A percentile compares a stretch with the other conserved stretches of the same genome.
Evolutionary conservation across 495 filamentous ascomycete species (phyloP).

Genomic region (Penicillium verhagenii): DNA sequence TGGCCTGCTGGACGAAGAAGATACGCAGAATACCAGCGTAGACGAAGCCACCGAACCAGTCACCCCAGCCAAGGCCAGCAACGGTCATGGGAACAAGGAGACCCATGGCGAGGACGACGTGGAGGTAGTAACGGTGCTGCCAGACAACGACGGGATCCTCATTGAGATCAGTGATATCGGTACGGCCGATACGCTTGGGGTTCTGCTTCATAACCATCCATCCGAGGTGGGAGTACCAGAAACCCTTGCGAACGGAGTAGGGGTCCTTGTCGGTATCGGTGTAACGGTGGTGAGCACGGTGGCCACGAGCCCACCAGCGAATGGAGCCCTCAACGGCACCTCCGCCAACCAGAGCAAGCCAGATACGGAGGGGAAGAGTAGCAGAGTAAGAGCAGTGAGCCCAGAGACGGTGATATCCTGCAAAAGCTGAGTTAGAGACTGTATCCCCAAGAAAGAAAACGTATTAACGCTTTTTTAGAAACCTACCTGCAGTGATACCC

Average conservation of each 20-base stretch:
- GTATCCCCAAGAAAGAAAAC: background rate
- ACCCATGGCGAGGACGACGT: constrained; percentile 84
- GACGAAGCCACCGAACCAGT: constrained; percentile 88
- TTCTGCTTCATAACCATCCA: constrained; percentile 96
- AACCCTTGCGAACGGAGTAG: constrained; percentile 97
- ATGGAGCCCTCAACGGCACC: constrained; percentile 96
- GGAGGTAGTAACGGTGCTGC: constrained; percentile 94
- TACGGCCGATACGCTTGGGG: constrained; percentile 88
- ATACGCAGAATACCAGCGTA: constrained; percentile 95
- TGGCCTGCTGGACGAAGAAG: constrained; percentile 98
- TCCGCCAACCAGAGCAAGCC: constrained; percentile 86
- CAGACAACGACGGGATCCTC: constrained; percentile 90
- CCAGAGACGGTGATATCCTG: constrained; percentile 89
- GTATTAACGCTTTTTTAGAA: background rate
- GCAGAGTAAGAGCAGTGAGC: constrained; percentile 94
- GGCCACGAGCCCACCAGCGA: constrained; percentile 95
- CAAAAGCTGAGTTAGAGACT: background rate
- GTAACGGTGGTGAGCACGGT: constrained; percentile 97
- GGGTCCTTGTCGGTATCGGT: constrained; percentile 99
- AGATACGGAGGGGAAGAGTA: constrained; percentile 82
- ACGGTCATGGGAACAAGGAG: constrained; percentile 80
- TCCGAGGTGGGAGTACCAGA: constrained; percentile 94
- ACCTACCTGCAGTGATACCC: constrained; percentile 81
- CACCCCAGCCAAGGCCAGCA: constrained; percentile 84
- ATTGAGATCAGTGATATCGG: constrained; percentile 95